phyloP scores from a whole-genome alignment of 495 filamentous ascomycete species.

The Neurospora discreta region DNA sequence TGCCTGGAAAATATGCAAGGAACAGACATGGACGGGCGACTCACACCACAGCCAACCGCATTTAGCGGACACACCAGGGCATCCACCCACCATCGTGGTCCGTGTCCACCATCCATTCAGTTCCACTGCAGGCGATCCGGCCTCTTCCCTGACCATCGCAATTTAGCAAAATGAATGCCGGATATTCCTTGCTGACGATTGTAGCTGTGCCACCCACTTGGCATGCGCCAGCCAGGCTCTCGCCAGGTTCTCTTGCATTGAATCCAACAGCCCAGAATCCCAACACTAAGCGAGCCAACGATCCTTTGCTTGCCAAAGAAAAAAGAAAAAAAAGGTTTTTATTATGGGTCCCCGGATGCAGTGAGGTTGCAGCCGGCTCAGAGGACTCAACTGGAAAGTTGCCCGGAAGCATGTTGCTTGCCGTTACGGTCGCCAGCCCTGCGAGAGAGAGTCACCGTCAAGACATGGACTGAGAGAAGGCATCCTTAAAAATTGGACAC shows the following conservation, averaged over 20 bases:
- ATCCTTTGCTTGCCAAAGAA: background rate
- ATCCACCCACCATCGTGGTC: background rate
- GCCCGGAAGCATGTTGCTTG: background rate
- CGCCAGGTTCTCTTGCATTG: background rate
- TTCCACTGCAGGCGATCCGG: background rate
- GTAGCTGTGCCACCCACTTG: background rate
- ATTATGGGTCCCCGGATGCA: background rate
- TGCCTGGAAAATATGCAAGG: conserved; percentile 9
- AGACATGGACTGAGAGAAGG: background rate
- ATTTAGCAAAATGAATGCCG: background rate
- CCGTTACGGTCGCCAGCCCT: background rate
- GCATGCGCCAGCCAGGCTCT: background rate
- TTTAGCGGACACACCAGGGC: background rate
- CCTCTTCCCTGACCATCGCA: background rate
- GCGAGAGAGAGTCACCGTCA: background rate
- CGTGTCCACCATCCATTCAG: background rate
- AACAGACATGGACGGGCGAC: conserved; percentile 7
- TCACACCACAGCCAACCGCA: background rate
- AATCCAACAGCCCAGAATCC: background rate
- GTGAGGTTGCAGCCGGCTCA: background rate
- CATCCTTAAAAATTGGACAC: background rate
- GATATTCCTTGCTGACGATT: background rate
- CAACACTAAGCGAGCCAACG: background rate
- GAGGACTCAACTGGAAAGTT: background rate
- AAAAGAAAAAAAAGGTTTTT: background rate